Evolutionary conservation across 2,329 filamentous ascomycete species (phyloP).

Genomic region (Botrytis sinoallii): DNA sequence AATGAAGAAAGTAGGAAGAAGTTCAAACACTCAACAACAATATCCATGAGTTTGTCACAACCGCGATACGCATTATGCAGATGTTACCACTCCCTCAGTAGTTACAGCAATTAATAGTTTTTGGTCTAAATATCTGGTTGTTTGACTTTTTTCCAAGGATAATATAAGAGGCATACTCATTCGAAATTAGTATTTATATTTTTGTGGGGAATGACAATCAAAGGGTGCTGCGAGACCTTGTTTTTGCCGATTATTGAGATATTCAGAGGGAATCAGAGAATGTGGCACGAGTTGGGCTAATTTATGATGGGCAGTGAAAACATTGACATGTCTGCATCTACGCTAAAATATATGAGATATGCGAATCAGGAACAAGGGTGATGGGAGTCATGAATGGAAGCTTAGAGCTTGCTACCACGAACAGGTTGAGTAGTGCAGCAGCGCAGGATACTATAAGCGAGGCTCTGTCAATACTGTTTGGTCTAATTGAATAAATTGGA

Average conservation of each 20-base stretch:
- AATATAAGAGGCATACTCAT: background rate
- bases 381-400: background rate
- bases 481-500: background rate
- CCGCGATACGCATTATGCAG: no score
- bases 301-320: background rate
- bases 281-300: background rate
- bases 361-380: background rate
- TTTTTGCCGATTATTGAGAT: background rate
- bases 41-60: background rate
- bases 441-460: background rate
- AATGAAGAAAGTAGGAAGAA: background rate
- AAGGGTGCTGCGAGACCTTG: background rate
- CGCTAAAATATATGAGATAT: background rate
- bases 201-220: background rate
- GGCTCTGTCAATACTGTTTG: background rate
- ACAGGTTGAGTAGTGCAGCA: no score
- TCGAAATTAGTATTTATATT: background rate
- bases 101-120: no score
- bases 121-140: no score
- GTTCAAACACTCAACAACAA: accelerated
- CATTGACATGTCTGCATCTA: background rate
- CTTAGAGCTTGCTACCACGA: background rate
- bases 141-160: no score
- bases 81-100: no score
- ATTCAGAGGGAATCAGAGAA: background rate